Percentiles rank a stretch among this genome's conserved stretches.
phyloP scores from a whole-genome alignment of 1,139 yeast species.

The Hemisphaericaspora subhashii region DNA sequence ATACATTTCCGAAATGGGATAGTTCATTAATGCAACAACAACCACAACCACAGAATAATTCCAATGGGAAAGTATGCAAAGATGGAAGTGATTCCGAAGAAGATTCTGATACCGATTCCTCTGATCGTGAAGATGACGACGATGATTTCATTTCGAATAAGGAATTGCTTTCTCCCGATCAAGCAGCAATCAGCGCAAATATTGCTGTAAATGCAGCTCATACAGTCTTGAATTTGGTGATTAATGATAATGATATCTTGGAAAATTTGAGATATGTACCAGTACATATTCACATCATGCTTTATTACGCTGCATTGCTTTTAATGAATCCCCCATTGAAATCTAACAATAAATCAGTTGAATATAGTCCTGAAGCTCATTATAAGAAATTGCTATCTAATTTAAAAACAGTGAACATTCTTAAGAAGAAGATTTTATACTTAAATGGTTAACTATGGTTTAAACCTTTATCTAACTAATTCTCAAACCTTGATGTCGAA shows the following conservation, averaged over 20 bases:
- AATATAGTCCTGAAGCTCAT: constrained; percentile 18
- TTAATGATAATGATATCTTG: constrained; percentile 59
- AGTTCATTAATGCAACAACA: constrained; percentile 1
- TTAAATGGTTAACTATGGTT: no score
- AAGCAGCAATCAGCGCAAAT: constrained; percentile 36
- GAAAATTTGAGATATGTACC: constrained; percentile 64
- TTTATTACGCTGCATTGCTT: constrained; percentile 64
- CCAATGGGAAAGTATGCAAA: constrained; percentile 6
- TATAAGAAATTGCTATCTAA: constrained; percentile 26
- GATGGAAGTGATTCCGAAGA: constrained; percentile 19
- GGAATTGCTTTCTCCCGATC: constrained; percentile 37
- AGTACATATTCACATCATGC: constrained; percentile 69
- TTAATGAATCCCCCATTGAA: constrained; percentile 50
- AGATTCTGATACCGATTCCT: constrained; percentile 27
- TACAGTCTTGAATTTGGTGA: constrained; percentile 58
- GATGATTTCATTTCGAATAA: constrained; percentile 40
- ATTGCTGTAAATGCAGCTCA: constrained; percentile 65
- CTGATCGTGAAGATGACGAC: constrained; percentile 25
- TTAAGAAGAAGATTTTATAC: constrained; percentile 46
- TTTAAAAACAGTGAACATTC: constrained; percentile 33
- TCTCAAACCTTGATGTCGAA: no score
- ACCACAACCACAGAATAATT: no score
- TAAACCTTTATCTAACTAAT: no score
- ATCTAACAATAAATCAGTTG: constrained; percentile 20
- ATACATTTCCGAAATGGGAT: constrained; percentile 43